Evolutionary conservation across 2,329 filamentous ascomycete species (phyloP).

Genomic region (Fusarium continuum): DNA sequence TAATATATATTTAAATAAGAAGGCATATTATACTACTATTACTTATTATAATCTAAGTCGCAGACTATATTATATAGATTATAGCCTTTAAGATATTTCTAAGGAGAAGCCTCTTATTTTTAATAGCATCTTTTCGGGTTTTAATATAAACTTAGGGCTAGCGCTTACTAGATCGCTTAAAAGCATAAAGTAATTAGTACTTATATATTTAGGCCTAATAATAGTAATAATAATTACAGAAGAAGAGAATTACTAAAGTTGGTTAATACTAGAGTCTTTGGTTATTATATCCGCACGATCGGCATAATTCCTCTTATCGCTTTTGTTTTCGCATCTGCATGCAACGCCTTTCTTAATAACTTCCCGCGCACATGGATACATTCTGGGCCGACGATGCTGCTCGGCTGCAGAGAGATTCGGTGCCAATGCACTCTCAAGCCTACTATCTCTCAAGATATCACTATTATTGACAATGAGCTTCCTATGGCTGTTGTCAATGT

Average conservation of each 20-base stretch:
- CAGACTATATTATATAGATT: neutral
- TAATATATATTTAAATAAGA: too few species aligned
- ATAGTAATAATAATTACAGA: neutral
- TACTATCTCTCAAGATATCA: constrained; percentile 56
- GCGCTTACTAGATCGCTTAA: too few species aligned
- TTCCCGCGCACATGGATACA: constrained; percentile 52
- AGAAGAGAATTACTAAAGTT: neutral
- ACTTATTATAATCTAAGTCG: too few species aligned
- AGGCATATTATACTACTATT: too few species aligned
- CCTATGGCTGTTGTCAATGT: constrained; percentile 48
- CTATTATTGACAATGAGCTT: constrained; percentile 52
- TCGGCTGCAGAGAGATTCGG: neutral
- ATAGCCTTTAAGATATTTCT: neutral
- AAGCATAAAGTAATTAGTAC: neutral
- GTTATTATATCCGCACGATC: neutral
- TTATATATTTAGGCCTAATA: rapidly evolving
- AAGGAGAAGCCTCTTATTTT: neutral
- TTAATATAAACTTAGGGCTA: neutral
- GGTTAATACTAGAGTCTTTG: neutral
- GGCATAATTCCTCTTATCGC: neutral
- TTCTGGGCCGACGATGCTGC: constrained; percentile 50
- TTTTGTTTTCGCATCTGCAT: constrained; percentile 32
- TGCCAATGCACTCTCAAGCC: constrained; percentile 7
- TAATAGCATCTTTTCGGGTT: neutral
- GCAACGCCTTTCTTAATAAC: constrained; percentile 42